A percentile compares a stretch with the other conserved stretches of the same genome.
phyloP scores from a whole-genome alignment of 345 rosid species.

The Reutealis trisperma region DNA sequence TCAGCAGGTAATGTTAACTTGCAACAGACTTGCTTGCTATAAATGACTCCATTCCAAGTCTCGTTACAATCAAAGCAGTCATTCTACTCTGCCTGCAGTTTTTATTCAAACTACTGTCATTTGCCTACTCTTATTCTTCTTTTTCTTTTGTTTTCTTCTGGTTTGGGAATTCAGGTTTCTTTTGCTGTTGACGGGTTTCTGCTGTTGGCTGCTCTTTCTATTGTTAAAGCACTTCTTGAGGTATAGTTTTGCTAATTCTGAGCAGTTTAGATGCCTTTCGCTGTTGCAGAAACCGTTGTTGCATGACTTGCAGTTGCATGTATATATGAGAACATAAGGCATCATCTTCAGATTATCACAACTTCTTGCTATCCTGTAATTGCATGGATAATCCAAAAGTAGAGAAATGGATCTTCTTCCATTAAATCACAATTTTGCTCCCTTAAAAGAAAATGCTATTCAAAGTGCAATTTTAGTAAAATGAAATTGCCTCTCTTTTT shows the following conservation, averaged over 20 bases:
- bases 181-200: constrained; percentile 87
- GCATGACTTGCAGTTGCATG: background rate
- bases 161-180: constrained; percentile 48
- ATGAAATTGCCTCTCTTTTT: background rate
- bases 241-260: constrained; percentile 30
- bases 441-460: background rate
- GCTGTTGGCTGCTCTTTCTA: constrained; percentile 64
- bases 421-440: background rate
- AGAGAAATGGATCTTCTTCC: background rate
- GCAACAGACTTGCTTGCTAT: background rate
- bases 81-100: background rate
- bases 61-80: background rate
- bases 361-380: background rate
- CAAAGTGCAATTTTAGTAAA: background rate
- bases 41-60: background rate
- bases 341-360: background rate
- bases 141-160: background rate
- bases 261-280: background rate
- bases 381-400: background rate
- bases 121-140: background rate
- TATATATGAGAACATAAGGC: background rate
- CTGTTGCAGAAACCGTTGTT: background rate
- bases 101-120: background rate
- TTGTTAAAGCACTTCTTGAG: constrained; percentile 72
- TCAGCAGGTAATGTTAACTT: background rate